These are phyloP conservation scores for Saccharomycopsis phalli DNA, from an alignment of 1,139 yeast genomes.

Conservation along the genomic window DNA sequence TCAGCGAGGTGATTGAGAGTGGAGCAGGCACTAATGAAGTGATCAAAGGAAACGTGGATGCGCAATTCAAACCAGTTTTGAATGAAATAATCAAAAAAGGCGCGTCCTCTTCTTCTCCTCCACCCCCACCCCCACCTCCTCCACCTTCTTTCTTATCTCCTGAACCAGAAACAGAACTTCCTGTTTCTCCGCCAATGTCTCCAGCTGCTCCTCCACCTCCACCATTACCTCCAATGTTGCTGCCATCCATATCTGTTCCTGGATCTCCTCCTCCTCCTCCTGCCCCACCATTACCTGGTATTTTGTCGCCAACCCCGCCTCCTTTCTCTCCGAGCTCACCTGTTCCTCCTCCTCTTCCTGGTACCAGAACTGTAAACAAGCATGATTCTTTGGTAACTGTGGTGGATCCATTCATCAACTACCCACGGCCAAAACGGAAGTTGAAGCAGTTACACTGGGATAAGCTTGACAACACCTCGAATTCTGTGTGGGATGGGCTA, in stretches of 20 bases:
- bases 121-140: conserved; percentile 27
- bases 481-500: conserved; percentile 57
- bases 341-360: conserved; percentile 22
- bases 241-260: conserved; percentile 26
- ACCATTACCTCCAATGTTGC: conserved; percentile 26
- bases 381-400: conserved; percentile 13
- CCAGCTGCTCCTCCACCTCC: conserved; percentile 34
- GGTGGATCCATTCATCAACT: conserved; percentile 32
- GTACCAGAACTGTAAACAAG: conserved; percentile 26
- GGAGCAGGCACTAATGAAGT: conserved; percentile 1
- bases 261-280: conserved; percentile 28
- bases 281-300: conserved; percentile 23
- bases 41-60: conserved; percentile 24
- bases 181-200: conserved; percentile 19
- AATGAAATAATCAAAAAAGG: conserved; percentile 16
- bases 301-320: conserved; percentile 27
- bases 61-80: conserved; percentile 11
- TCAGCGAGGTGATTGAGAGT: conserved; percentile 6
- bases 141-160: conserved; percentile 16
- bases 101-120: conserved; percentile 23
- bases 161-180: conserved; percentile 3
- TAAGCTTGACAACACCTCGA: conserved; percentile 52
- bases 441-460: conserved; percentile 83
- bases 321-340: conserved; percentile 20
- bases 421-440: conserved; percentile 71